Conservation (phyloP, 2,329 filamentous ascomycete species). For the Coleophoma crateriformis region DNA sequence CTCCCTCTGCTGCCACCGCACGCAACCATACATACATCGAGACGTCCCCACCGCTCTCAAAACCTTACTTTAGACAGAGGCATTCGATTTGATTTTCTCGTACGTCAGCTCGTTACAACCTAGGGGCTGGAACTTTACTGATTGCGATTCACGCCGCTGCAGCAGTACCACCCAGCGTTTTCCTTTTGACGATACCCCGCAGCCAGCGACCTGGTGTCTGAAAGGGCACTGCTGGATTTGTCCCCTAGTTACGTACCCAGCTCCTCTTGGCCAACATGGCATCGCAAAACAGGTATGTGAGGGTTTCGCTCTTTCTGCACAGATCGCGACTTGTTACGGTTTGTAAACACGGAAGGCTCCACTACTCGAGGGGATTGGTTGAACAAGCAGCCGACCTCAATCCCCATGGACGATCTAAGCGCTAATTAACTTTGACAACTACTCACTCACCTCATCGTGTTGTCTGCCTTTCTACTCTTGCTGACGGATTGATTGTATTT, state of each 20-base stretch:
- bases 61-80: too few species aligned
- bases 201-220: conserved; percentile 8
- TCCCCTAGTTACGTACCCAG: conserved; percentile 10
- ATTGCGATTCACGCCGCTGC: too few species aligned
- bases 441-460: too few species aligned
- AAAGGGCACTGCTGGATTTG: conserved; percentile 4
- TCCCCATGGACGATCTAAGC: background rate
- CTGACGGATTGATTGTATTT: conserved; percentile 3
- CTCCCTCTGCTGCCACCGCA: too few species aligned
- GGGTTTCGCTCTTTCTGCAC: conserved; percentile 10
- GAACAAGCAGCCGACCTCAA: conserved; percentile 5
- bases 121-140: too few species aligned
- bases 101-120: too few species aligned
- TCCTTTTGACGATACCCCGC: conserved; percentile 19
- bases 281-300: conserved; percentile 25
- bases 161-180: background rate
- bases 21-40: too few species aligned
- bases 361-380: conserved; percentile 9
- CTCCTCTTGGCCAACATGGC: conserved; percentile 18
- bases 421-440: too few species aligned
- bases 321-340: conserved; percentile 14
- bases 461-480: background rate
- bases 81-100: too few species aligned
- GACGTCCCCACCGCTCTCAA: too few species aligned
- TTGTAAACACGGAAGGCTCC: conserved; percentile 15